Evolutionary conservation across 2,329 filamentous ascomycete species (phyloP).

Genomic region (Ceratocystiopsis sp.): DNA sequence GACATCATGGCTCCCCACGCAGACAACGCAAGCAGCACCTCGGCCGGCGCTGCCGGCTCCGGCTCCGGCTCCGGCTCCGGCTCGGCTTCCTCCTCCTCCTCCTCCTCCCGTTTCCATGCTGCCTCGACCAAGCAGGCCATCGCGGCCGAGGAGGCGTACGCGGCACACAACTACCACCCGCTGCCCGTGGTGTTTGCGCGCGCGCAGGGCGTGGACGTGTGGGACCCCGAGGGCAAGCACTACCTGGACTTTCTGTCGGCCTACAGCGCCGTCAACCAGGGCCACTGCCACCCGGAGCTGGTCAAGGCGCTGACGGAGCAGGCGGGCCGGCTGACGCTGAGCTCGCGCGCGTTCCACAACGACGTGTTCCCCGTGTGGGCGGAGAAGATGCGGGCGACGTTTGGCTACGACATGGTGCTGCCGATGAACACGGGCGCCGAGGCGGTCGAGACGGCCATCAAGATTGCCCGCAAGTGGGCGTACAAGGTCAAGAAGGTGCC

Average conservation of each 20-base stretch:
- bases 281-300: constrained; percentile 92
- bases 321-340: constrained; percentile 75
- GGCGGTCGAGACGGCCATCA: constrained; percentile 89
- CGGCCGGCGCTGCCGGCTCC: too few species aligned
- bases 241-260: constrained; percentile 97
- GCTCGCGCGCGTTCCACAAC: constrained; percentile 92
- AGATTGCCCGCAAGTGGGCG: constrained; percentile 93
- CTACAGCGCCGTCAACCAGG: constrained; percentile 96
- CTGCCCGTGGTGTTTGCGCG: constrained; percentile 84
- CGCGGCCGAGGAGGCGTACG: constrained; percentile 61
- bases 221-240: constrained; percentile 90
- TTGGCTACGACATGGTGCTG: constrained; percentile 94
- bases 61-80: too few species aligned
- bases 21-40: too few species aligned
- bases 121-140: constrained; percentile 68
- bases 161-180: constrained; percentile 97
- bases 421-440: constrained; percentile 98
- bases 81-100: constrained; percentile 1
- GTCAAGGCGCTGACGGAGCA: constrained; percentile 82
- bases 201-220: constrained; percentile 73
- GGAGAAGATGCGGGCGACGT: constrained; percentile 73
- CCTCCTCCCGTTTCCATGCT: constrained; percentile 43
- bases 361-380: constrained; percentile 95
- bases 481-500: constrained; percentile 92
- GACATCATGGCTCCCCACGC: constrained; percentile 42